Base-by-base conservation (phyloP, 1,284 basidiomycete species). In the Pholiota adiposa region DNA sequence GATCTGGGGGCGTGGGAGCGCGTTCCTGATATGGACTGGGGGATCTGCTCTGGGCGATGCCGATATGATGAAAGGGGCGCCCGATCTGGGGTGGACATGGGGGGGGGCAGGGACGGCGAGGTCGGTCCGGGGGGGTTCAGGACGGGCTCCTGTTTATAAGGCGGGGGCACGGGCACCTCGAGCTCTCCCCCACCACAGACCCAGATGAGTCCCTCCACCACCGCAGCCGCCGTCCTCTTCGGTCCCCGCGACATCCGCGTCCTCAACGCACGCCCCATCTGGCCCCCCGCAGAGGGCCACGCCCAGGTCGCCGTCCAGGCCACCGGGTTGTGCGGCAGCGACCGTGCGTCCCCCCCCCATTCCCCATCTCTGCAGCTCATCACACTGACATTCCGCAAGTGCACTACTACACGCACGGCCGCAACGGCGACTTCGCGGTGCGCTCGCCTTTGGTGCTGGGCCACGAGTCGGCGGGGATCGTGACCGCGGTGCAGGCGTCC, bases 271-370 rank as follows among this genome's bases (percentile, higher is more conserved):
- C 88, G 90, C 59, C 79, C 81, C 54, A 73, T 87, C 67, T 86
- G 84, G 81, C 83, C 87, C 0, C 93, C 92, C 29, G 78, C 81
- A 16, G 76, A 82, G 21, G 83, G 85, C 66, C 81, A 91, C 38
- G 91, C 86, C 38, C 90, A 93, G 75, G 85, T 96, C 70, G 79
- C 83, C 61, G 79, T 97, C 65, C 81, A 84, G 54, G 82, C 92
- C 41, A 98, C 96, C 11, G 96, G 96, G 54, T 85, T 98, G 54
- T 98, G 96, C 71, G 96, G 95, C 54, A 92, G 89, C 60, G 95
- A 97, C 75, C 75, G 93, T 95, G 70, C 72, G 90, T 73, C 78
- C 8, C 33, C 19, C 11, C 27, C 21, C 40, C 23, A 7, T 34
- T 27, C 44, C 44, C n/a, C 31, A n/a, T 16, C 11, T 54, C 29